Percentiles rank a stretch among this genome's conserved stretches.
phyloP scores from a whole-genome alignment of 2,329 filamentous ascomycete species.

The Stenocarpella maydis region DNA sequence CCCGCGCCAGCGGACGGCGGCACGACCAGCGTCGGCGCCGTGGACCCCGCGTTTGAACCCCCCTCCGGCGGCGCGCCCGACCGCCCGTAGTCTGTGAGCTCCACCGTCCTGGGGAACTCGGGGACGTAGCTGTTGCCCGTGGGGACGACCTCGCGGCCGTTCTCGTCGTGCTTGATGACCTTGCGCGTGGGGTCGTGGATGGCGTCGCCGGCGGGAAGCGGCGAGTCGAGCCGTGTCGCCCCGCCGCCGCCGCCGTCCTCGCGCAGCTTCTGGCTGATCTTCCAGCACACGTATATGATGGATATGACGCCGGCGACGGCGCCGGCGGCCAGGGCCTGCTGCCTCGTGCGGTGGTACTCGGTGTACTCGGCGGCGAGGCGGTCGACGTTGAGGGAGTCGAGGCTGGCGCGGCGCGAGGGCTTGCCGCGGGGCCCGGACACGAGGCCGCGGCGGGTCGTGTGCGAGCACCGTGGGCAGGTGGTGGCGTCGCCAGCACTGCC shows the following conservation, averaged over 20 bases:
- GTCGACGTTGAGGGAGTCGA: conserved; percentile 60
- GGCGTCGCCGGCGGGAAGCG: conserved; percentile 51
- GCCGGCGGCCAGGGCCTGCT: conserved; percentile 60
- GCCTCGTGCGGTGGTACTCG: conserved; percentile 60
- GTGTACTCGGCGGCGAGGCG: conserved; percentile 55
- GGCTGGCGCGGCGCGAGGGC: conserved; percentile 44
- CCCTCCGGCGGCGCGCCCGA: neutral
- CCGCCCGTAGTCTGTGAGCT: conserved; percentile 58
- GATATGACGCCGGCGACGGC: conserved; percentile 58
- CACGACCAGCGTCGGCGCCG: conserved; percentile 44
- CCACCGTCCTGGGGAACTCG: conserved; percentile 77
- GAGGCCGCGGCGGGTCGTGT: conserved; percentile 46
- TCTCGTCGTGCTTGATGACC: conserved; percentile 70
- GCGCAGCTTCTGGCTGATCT: conserved; percentile 54
- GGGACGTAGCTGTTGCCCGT: conserved; percentile 85
- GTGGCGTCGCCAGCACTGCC: neutral
- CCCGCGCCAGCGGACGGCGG: conserved; percentile 45
- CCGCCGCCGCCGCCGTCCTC: neutral
- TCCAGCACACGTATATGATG: conserved; percentile 60
- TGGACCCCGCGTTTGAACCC: conserved; percentile 36
- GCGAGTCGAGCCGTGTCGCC: conserved; percentile 51
- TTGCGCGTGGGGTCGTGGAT: conserved; percentile 63
- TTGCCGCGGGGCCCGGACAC: conserved; percentile 39
- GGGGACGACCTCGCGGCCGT: conserved; percentile 77
- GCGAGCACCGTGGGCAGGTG: conserved; percentile 31